phyloP scores from a whole-genome alignment of 306 rosid species.

The Neltuma alba region DNA sequence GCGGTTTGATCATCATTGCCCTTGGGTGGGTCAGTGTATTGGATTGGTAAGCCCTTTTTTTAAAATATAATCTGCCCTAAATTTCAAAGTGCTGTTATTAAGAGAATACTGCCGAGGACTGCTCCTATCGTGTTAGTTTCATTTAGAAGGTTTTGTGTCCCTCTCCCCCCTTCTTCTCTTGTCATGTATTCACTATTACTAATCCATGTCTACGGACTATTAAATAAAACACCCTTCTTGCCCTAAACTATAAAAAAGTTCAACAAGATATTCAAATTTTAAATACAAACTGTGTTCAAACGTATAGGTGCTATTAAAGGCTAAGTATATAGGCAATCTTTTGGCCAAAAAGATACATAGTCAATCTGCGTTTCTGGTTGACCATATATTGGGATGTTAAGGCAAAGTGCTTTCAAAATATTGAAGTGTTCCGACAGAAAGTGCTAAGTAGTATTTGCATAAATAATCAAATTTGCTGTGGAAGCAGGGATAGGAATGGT shows the following conservation, averaged over 20 bases:
- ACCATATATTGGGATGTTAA: neutral
- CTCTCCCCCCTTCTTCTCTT: too few relatives aligned
- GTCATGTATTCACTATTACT: too few relatives aligned
- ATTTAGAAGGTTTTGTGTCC: neutral
- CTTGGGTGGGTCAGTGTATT: slow-evolving; percentile 90
- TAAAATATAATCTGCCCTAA: neutral
- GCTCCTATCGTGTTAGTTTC: neutral
- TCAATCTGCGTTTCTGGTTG: neutral
- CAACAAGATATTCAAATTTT: slow-evolving; percentile 4
- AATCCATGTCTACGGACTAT: neutral
- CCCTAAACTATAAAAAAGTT: neutral
- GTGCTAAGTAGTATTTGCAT: neutral
- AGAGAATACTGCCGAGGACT: neutral
- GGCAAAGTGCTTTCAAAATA: slow-evolving; percentile 2
- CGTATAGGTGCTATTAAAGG: neutral
- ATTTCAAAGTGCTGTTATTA: neutral
- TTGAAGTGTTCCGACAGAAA: neutral
- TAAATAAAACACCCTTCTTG: neutral
- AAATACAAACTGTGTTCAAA: neutral
- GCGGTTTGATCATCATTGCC: slow-evolving; percentile 92
- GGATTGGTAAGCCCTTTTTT: slow-evolving; percentile 58
- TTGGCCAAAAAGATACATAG: too few relatives aligned
- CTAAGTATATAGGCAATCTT: neutral
- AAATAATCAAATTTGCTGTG: neutral
- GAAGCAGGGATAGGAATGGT: neutral